These are phyloP conservation scores for Stemphylium vesicarium DNA, from an alignment of 2,329 filamentous ascomycete genomes.

Conservation along the genomic window DNA sequence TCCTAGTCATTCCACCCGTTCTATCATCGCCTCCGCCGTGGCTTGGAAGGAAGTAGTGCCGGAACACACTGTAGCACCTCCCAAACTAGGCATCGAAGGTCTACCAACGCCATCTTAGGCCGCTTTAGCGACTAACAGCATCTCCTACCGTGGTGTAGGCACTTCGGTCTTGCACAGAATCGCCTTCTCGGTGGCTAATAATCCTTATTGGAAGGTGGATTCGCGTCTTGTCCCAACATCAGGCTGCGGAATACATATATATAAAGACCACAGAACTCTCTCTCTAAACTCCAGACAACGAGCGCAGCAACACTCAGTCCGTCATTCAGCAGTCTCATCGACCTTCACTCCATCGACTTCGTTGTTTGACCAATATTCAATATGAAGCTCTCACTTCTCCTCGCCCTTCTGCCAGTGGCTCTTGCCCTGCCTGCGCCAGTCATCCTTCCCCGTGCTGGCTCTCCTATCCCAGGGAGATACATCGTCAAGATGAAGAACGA, in stretches of 20 bases:
- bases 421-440: constrained; percentile 49
- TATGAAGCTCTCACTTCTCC: constrained; percentile 50
- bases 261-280: constrained; percentile 34
- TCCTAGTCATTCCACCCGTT: constrained; percentile 20
- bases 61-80: constrained; percentile 38
- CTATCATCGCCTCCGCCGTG: constrained; percentile 34
- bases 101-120: constrained; percentile 35
- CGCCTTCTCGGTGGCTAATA: constrained; percentile 21
- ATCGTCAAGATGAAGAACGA: constrained; percentile 55
- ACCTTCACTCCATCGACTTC: constrained; percentile 21
- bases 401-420: constrained; percentile 48
- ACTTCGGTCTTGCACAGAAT: constrained; percentile 27
- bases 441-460: constrained; percentile 45
- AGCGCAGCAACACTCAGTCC: constrained; percentile 33
- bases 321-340: constrained; percentile 20
- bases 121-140: constrained; percentile 21
- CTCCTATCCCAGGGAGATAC: constrained; percentile 52
- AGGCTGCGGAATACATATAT: constrained; percentile 27
- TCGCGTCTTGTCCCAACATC: constrained; percentile 15
- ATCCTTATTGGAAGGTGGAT: constrained; percentile 42
- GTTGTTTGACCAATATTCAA: constrained; percentile 29
- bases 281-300: constrained; percentile 30
- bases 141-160: constrained; percentile 19
- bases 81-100: constrained; percentile 35
- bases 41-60: constrained; percentile 31